Base-by-base conservation (phyloP, 352 stramenopile genomes). In the Globisporangium irregulare region DNA sequence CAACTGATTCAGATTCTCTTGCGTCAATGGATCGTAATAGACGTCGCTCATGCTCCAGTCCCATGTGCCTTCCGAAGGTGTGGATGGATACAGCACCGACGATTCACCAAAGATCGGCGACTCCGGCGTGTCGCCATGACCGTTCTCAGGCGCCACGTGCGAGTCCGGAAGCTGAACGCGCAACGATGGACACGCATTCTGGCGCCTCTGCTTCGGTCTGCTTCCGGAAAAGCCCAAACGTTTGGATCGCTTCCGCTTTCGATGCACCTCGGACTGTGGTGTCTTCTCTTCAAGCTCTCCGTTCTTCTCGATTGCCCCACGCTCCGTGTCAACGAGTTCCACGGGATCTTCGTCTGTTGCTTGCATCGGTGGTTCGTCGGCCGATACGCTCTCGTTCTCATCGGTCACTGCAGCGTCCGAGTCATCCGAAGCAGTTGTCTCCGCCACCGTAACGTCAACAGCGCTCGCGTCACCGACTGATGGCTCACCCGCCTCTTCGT, bases 1-100 rank as follows among this genome's bases (percentile, higher is more conserved):
- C 36, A 94, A 50, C 20, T 90, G 84, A 48, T 90, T 73, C 63
- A 94, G 62, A 48, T 84, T 77, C 41, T 67, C 63, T n/a, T 90
- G 77, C 12, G 61, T 57, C 50, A 90, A 34, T 24, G 80, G 74
- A 1, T 80, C 77, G 61, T 88, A 94, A 65, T 87, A 93, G 4
- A 75, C 57, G 18, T 85, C 69, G 69, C 78, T 79, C 66, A 82
- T 73, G n/a, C 79, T 73, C 86, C 86, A 94, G 46, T 82, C 67
- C 86, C 84, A 94, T 41, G 76, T 66, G 15, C 67, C 65, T 27
- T 76, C 75, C 29, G 83, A 66, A 1, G 69, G 22, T 18, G 70
- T 79, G 1, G 74, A 72, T 32, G 83, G 72, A 53, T 86, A 83
- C 22, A 86, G 59, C 59, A 75, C 66, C 15, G 76, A 81, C 46